Base-by-base conservation (phyloP, 2,329 filamentous ascomycete genomes). In the Aspergillus nomiae region DNA sequence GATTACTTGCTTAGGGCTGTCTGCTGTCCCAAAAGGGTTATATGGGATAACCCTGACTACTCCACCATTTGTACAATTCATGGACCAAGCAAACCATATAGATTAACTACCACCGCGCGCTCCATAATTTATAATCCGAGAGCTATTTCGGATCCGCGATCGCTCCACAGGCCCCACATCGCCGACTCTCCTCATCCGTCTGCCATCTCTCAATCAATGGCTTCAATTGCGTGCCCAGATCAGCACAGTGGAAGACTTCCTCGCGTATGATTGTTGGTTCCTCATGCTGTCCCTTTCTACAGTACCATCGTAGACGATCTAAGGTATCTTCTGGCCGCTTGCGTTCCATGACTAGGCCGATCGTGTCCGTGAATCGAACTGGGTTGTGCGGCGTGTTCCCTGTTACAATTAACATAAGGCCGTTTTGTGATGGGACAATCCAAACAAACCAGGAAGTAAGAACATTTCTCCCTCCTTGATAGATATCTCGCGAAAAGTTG, bases 331-430 rank as follows among this genome's bases (percentile, higher is more conserved):
- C 80, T 0, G 92, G 92, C 8, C 93, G 84, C 56, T 85, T 85
- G 82, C 95, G 92, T 83, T 97, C 93, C 54, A 97, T 83, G 32
- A 96, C 93, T 60, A 97, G 82, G 51, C 93, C 93, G 34, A 96
- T 91, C 0, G 93, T 97, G 78, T 95, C 82, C 71, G 90, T 90
- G 79, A 95, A 96, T 63, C 93, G 87, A 26, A 96, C 90, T 0
- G 93, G 93, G 78, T 96, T 96, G 80, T 96, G 93, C 19, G 93
- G 93, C 16, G 89, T 93, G 24, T 67, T 66, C n/a, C 58, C 62
- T 62, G 26, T 3, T 12, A 26, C 5, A 24, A 16, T 24, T 19
- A n/a, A n/a, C 53, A 10, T 61, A 66, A 8, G 16, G 38, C 26
- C 26, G 16, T 30, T 50, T n/a, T 10, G 4, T 30, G 26, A 28